Evolutionary conservation across 768 basidiomycete genomes (phyloP).

Genomic region (Naganishia kalamii): DNA sequence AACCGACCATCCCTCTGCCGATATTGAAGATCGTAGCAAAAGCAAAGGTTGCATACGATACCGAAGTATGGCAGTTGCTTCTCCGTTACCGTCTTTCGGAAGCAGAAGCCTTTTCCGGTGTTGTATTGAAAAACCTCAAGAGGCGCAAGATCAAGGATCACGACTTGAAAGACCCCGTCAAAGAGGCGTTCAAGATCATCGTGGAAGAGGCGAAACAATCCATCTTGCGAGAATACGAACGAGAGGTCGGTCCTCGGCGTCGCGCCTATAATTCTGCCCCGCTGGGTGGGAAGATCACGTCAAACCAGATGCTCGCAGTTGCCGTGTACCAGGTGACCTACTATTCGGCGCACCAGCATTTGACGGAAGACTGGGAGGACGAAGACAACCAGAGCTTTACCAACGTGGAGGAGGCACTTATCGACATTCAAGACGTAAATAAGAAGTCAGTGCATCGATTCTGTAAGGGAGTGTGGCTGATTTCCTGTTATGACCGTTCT

Average conservation of each 20-base stretch:
- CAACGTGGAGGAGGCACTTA: constrained; percentile 8
- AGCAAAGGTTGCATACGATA: constrained; percentile 39
- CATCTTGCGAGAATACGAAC: neutral
- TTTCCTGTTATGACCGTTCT: neutral
- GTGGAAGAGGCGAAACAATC: constrained; percentile 21
- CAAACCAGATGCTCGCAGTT: constrained; percentile 24
- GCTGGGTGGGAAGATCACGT: constrained; percentile 3
- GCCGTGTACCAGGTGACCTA: constrained; percentile 28
- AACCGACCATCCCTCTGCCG: constrained; percentile 22
- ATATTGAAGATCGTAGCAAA: constrained; percentile 32
- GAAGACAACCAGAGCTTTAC: neutral
- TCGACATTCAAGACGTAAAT: constrained; percentile 7
- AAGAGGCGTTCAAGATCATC: constrained; percentile 34
- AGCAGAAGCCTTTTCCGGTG: constrained; percentile 23
- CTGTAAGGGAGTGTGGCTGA: neutral
- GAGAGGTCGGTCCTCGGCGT: neutral
- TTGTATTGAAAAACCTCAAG: constrained; percentile 24
- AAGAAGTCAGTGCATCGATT: neutral
- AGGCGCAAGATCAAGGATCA: constrained; percentile 21
- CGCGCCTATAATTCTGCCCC: constrained; percentile 9
- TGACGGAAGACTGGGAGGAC: constrained; percentile 12
- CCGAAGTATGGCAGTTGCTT: constrained; percentile 35
- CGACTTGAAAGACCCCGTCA: constrained; percentile 38
- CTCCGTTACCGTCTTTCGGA: constrained; percentile 29
- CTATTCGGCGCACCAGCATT: constrained; percentile 3